Evolutionary conservation across 176 grass and related monocot species (phyloP), one percentile per base, ranked within the genome.

Genomic region (Rhynchospora pubera): DNA sequence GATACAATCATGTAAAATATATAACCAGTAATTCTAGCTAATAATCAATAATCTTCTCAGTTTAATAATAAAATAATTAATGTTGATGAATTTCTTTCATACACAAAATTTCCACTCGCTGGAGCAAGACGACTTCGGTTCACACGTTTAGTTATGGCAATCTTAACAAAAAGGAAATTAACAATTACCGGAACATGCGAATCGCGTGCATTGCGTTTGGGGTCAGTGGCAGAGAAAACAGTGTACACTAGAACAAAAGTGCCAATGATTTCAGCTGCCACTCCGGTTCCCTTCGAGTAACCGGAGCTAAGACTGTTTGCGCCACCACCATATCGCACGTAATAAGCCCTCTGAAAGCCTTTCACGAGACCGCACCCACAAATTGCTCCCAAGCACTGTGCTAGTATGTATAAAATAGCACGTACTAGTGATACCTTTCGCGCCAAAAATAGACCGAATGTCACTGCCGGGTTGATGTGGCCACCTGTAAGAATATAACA

Each of bases 211-310:
- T 43, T 97, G 79, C 94, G 94, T 86, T 97, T 94, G 82, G 90
- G 91, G 69, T 94, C 94, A 56, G 94, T 97, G 83, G 91, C 94
- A 65, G 94, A 91, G 89, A 97, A 97, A 87, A 97, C 94, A 65
- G 94, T 97, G 86, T 97, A 97, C 77, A 97, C 94, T 46, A 97
- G 91, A 11, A 97, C 94, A 83, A 93, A 97, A 12, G 94, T 97
- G 87, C 94, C 94, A 73, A 97, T 93, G 81, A 97, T 97, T 89
- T 97, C 94, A 42, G 94, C 94, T n/a, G 64, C 94, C 43, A 97
- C 91, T 3, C 88, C 94, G 5, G 94, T 93, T 64, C 94, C 94
- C 84, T 88, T 93, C 69, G 91, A 91, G 86, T 93, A 97, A 15
- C 94, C 91, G 1, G 44, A 5, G 59, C 75, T 81, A 62, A 93